A percentile compares a stretch with the other conserved stretches of the same genome.
Conservation (phyloP, 2,329 filamentous ascomycete genomes). For the Hypoxylon sp. region DNA sequence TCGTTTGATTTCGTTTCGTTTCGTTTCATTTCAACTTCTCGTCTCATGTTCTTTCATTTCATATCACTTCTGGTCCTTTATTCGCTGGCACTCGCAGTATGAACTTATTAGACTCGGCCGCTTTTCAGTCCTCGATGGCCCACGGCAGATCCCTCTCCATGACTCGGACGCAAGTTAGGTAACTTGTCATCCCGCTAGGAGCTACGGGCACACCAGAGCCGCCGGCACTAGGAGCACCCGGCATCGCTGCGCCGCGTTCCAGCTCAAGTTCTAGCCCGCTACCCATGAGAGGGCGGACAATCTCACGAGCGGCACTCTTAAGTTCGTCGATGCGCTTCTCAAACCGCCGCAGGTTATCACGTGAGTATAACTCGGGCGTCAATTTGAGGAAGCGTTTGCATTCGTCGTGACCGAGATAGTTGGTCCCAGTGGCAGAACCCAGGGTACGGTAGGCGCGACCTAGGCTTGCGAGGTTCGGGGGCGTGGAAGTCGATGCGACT, state of each 20-base stretch:
- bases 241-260: slow-evolving; percentile 56
- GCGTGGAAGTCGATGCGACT: slow-evolving; percentile 53
- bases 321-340: slow-evolving; percentile 90
- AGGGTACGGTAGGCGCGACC: slow-evolving; percentile 84
- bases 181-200: slow-evolving; percentile 46
- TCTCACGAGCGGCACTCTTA: slow-evolving; percentile 83
- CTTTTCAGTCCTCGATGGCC: slow-evolving; percentile 46
- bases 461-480: slow-evolving; percentile 67
- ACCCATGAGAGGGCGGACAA: slow-evolving; percentile 86
- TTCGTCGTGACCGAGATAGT: slow-evolving; percentile 86
- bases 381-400: slow-evolving; percentile 91
- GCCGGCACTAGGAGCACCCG: slow-evolving; percentile 56
- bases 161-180: slow-evolving; percentile 52
- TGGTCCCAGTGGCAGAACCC: slow-evolving; percentile 69
- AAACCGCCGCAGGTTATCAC: slow-evolving; percentile 87
- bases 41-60: slow-evolving; percentile 27
- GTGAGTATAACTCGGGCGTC: slow-evolving; percentile 82
- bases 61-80: slow-evolving; percentile 1
- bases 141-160: slow-evolving; percentile 52
- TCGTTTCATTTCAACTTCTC: slow-evolving; percentile 16
- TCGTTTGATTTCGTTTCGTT: slow-evolving; percentile 20
- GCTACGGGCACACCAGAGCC: slow-evolving; percentile 48
- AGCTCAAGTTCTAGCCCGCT: slow-evolving; percentile 87
- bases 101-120: neutral
- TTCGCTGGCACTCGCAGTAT: neutral